Percentiles rank a stretch among this genome's conserved stretches.
These are phyloP conservation scores for Ascoidea asiatica DNA, from an alignment of 805 yeast species.

Conservation along the genomic window DNA sequence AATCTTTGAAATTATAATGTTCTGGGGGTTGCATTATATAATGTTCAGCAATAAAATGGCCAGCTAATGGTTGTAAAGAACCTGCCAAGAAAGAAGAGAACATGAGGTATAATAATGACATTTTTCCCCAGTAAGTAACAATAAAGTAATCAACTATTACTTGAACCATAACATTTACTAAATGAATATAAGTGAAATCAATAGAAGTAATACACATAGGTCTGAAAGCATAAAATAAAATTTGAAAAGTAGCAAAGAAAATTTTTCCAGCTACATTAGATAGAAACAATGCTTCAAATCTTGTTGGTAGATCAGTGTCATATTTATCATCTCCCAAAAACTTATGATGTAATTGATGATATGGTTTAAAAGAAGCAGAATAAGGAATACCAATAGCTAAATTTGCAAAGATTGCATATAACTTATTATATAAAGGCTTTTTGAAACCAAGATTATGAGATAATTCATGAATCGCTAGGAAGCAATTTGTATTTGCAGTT, in stretches of 20 bases:
- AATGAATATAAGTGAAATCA: slow-evolving; percentile 62
- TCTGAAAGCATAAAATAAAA: slow-evolving; percentile 77
- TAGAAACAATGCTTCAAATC: slow-evolving; percentile 57
- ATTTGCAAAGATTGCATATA: slow-evolving; percentile 67
- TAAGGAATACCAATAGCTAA: slow-evolving; percentile 86
- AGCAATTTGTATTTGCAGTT: slow-evolving; percentile 71
- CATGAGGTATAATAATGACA: slow-evolving; percentile 51
- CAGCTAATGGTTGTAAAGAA: slow-evolving; percentile 86
- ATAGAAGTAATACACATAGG: slow-evolving; percentile 78
- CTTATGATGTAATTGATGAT: slow-evolving; percentile 85
- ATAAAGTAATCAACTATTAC: slow-evolving; percentile 42
- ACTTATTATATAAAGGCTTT: slow-evolving; percentile 61
- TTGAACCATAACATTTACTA: slow-evolving; percentile 49
- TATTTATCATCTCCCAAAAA: slow-evolving; percentile 71
- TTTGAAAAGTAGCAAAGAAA: slow-evolving; percentile 81
- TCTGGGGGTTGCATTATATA: slow-evolving; percentile 54
- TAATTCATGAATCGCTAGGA: slow-evolving; percentile 80
- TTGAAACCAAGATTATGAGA: slow-evolving; percentile 77
- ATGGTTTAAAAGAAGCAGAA: slow-evolving; percentile 75
- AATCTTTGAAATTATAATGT: slow-evolving; percentile 18
- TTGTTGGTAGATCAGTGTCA: slow-evolving; percentile 84
- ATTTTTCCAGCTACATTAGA: slow-evolving; percentile 77
- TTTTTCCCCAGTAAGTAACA: slow-evolving; percentile 48
- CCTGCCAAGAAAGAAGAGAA: slow-evolving; percentile 81
- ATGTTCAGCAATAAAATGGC: slow-evolving; percentile 94